Evolutionary conservation across 768 basidiomycete species (phyloP), one percentile per base, ranked within the genome.

Genomic region (Boletus subcaerulescens): DNA sequence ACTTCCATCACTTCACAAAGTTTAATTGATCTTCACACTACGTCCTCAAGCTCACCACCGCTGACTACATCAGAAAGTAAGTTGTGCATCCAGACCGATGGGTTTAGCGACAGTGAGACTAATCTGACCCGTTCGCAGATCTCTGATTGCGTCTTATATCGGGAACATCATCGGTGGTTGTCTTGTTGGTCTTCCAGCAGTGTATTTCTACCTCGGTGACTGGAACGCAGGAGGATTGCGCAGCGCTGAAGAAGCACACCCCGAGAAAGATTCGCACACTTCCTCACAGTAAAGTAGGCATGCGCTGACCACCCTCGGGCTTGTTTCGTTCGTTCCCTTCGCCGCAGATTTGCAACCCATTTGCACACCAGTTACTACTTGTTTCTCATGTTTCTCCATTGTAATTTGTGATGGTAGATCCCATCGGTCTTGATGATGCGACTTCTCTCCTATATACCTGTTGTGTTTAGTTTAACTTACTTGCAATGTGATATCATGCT

Each of bases 101-200:
- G 33, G 15, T 18, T 29, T 15, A 15, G 18, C 17, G 1, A 40
- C 3, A 22, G 6, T 54, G 52, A 22, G 26, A 20, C 38, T 20
- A 35, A 53, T 47, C 32, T 35, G 47, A 20, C 56, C 20, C 20
- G 24, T 41, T 36, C 22, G n/a, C 52, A 79, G 78, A 63, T 89
- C 87, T 3, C 65, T 89, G 32, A 81, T 89, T 61, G 84, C 87
- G 1, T 62, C 86, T 3, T 81, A 77, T 62, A 55, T 88, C 43
- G 87, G 87, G 12, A 89, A 89, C 66, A 76, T 84, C 32, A 72
- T 89, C 32, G 87, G 87, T 1, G 87, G 76, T 10, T 71, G 84
- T 31, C 68, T 85, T 41, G 84, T 89, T 26, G 87, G 75, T 32
- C 64, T 88, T 5, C 87, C 87, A 3, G 84, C 79, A 1, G 71